Percentiles rank a stretch among this genome's conserved stretches.
Conservation (phyloP, 169 alveolate species). For the Perkinsus marinus region DNA sequence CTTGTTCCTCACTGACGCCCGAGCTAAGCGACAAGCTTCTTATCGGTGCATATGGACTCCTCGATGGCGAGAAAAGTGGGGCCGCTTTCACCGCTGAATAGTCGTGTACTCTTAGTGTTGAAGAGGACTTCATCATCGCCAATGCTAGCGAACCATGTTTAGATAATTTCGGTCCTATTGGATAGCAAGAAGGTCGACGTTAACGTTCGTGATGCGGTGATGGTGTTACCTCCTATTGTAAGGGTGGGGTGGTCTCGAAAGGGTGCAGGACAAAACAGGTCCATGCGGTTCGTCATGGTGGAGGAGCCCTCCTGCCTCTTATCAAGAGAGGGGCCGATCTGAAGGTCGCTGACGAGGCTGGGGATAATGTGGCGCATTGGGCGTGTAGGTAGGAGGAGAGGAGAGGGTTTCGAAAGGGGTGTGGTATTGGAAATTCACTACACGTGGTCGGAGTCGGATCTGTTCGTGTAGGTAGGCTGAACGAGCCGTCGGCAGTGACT, state of each 20-base stretch:
- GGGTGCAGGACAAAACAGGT: background rate
- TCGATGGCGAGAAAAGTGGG: too few species aligned
- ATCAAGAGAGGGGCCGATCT: background rate
- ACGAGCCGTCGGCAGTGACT: background rate
- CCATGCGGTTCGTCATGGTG: background rate
- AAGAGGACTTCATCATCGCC: too few species aligned
- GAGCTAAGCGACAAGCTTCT: too few species aligned
- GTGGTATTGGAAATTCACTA: too few species aligned
- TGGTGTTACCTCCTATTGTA: background rate
- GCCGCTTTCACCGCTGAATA: too few species aligned
- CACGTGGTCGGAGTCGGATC: too few species aligned
- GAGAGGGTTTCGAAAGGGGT: too few species aligned
- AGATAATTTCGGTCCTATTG: background rate
- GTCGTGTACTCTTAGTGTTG: too few species aligned
- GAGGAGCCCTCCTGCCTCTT: background rate
- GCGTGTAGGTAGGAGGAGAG: background rate
- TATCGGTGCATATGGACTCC: too few species aligned
- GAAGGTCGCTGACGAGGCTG: background rate
- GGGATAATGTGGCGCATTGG: background rate
- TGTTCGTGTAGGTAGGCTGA: background rate
- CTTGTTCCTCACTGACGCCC: too few species aligned
- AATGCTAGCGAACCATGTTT: too few species aligned
- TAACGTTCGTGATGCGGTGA: background rate
- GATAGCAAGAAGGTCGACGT: background rate
- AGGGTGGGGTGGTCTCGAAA: background rate